Conservation (phyloP, 2,329 filamentous ascomycete species). For the Alternaria solani region DNA sequence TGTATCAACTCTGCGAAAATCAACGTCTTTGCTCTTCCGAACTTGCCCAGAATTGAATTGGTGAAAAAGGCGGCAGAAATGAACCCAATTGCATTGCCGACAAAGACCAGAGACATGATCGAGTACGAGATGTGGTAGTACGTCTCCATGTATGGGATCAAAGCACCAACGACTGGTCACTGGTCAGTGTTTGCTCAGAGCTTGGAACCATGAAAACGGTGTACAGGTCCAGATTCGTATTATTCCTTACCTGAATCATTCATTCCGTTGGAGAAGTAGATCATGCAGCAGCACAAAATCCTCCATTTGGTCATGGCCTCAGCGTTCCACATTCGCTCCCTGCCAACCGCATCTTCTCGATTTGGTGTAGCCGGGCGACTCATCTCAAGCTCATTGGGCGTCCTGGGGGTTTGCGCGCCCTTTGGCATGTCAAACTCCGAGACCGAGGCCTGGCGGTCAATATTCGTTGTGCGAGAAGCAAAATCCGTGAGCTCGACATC, state of each 20-base stretch:
- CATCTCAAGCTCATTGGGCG: constrained; percentile 60
- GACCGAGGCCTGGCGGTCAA: constrained; percentile 29
- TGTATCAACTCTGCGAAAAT: constrained; percentile 67
- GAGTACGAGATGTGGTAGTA: constrained; percentile 80
- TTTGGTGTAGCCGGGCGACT: constrained; percentile 62
- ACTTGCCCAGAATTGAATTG: constrained; percentile 67
- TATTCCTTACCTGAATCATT: constrained; percentile 67
- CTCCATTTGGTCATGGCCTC: constrained; percentile 73
- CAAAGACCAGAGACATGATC: constrained; percentile 81
- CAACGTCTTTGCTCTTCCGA: constrained; percentile 72
- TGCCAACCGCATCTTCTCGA: constrained; percentile 52
- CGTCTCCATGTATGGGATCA: constrained; percentile 82
- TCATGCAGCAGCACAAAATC: constrained; percentile 69
- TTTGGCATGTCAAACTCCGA: constrained; percentile 18
- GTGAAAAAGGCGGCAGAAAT: constrained; percentile 74
- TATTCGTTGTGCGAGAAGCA: constrained; percentile 28
- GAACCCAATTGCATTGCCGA: constrained; percentile 79
- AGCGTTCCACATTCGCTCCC: constrained; percentile 66
- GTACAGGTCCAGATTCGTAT: background rate
- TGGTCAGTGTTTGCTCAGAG: constrained; percentile 16
- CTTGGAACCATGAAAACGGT: background rate
- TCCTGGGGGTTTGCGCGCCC: constrained; percentile 38
- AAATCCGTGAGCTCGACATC: constrained; percentile 49
- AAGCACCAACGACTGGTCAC: constrained; percentile 68
- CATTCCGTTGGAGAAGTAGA: constrained; percentile 74